A percentile compares a stretch with the other conserved stretches of the same genome.
Evolutionary conservation across 2,329 filamentous ascomycete species (phyloP).

Genomic region (Sporothrix pallida): DNA sequence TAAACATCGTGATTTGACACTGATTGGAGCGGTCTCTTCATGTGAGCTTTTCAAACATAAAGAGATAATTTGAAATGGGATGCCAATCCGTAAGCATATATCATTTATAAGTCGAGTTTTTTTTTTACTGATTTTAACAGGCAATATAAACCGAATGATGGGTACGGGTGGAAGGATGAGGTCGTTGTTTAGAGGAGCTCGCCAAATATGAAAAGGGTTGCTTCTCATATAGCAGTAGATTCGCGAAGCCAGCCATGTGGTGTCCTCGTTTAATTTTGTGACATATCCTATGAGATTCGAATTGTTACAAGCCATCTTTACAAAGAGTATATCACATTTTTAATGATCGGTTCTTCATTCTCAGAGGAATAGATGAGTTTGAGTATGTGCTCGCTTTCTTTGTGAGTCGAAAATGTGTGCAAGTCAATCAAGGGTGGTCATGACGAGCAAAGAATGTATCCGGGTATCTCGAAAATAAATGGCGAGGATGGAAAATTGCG

Average conservation of each 20-base stretch:
- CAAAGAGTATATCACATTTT: no score
- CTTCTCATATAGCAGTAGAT: not conserved
- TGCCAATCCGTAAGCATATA: no score
- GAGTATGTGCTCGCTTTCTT: no score
- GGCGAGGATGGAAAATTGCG: no score
- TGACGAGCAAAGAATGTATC: no score
- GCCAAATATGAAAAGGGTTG: not conserved
- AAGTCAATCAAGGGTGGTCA: no score
- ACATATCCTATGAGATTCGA: not conserved
- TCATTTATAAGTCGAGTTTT: not conserved
- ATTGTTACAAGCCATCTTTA: not conserved
- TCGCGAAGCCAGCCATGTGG: not conserved
- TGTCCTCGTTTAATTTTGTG: not conserved
- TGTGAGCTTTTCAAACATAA: not conserved
- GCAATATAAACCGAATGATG: not conserved
- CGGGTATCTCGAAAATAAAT: no score
- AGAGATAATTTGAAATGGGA: no score
- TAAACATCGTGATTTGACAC: constrained; percentile 6
- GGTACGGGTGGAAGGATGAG: not conserved
- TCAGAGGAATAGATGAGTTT: no score
- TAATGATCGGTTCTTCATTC: no score
- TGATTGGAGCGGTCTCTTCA: not conserved
- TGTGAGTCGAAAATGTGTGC: no score
- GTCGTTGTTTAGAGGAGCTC: not conserved
- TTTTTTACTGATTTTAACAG: not conserved